Evolutionary conservation across 768 basidiomycete species (phyloP).

Genomic region (Cystobasidiopsis lactophilus): DNA sequence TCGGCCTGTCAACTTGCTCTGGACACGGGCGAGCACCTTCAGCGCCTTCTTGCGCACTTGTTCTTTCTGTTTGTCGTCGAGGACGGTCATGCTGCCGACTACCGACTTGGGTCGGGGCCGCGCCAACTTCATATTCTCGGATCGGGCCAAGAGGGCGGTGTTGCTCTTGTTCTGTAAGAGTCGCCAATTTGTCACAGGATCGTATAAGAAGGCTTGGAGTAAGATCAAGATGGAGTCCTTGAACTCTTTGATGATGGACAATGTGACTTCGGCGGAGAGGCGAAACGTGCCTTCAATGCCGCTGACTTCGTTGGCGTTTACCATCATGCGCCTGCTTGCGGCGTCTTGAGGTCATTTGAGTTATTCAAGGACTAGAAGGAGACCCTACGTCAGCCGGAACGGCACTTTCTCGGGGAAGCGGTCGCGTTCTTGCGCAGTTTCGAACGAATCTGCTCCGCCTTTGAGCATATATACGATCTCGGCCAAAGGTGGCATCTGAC

Average conservation of each 20-base stretch:
- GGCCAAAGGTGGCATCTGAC: constrained; percentile 19
- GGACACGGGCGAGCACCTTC: constrained; percentile 14
- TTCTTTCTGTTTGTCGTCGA: constrained; percentile 1
- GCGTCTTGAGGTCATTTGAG: too few species aligned
- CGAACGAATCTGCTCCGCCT: constrained; percentile 26
- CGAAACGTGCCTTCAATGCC: constrained; percentile 23
- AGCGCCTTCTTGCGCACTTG: constrained; percentile 11
- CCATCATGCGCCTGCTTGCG: constrained; percentile 27
- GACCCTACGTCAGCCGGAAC: constrained; percentile 28
- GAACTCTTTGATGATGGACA: constrained; percentile 24
- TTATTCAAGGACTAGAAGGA: too few species aligned
- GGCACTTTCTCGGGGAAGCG: constrained; percentile 26
- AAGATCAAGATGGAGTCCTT: constrained; percentile 25
- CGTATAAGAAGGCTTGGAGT: constrained; percentile 27
- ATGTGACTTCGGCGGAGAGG: constrained; percentile 22
- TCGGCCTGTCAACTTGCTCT: constrained; percentile 14
- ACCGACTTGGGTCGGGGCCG: neutral
- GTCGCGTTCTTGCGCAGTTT: constrained; percentile 22
- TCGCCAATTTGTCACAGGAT: constrained; percentile 20
- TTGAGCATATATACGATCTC: constrained; percentile 23
- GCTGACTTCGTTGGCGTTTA: constrained; percentile 25
- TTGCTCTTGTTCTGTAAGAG: constrained; percentile 2
- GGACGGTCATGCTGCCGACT: constrained; percentile 2
- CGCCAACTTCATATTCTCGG: neutral
- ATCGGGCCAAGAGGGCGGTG: neutral